phyloP scores from a whole-genome alignment of 495 filamentous ascomycete genomes.

The Baudoinia panamericana region DNA sequence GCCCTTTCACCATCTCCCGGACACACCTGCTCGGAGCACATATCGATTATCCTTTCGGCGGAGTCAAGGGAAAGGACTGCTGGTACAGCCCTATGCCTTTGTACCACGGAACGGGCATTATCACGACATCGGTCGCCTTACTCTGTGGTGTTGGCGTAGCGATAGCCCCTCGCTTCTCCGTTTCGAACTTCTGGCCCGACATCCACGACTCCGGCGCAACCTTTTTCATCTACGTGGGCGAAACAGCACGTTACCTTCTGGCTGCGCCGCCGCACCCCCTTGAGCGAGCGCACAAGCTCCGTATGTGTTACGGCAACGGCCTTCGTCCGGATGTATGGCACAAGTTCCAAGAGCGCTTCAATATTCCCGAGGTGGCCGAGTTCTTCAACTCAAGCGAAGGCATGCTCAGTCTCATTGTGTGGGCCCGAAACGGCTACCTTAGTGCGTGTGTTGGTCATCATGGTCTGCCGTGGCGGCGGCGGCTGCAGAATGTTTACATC shows the following conservation, averaged over 20 bases:
- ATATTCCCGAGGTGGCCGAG: slow-evolving; percentile 27
- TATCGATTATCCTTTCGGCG: slow-evolving; percentile 6
- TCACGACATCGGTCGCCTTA: slow-evolving; percentile 53
- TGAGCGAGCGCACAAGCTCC: slow-evolving; percentile 53
- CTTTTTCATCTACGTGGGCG: slow-evolving; percentile 66
- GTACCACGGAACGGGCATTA: slow-evolving; percentile 56
- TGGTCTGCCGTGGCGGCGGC: slow-evolving; percentile 46
- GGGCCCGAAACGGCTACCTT: slow-evolving; percentile 34
- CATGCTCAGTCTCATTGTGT: slow-evolving; percentile 37
- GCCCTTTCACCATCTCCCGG: slow-evolving; percentile 12
- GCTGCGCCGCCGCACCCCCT: slow-evolving; percentile 48
- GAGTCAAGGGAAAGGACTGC: slow-evolving; percentile 34
- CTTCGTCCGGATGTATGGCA: slow-evolving; percentile 31
- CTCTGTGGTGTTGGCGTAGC: slow-evolving; percentile 57
- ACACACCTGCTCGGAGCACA: slow-evolving; percentile 6
- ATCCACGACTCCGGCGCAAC: slow-evolving; percentile 55
- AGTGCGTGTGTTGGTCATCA: slow-evolving; percentile 59
- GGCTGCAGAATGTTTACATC: slow-evolving; percentile 42
- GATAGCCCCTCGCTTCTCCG: slow-evolving; percentile 57
- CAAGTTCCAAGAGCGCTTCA: slow-evolving; percentile 27
- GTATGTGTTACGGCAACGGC: slow-evolving; percentile 44
- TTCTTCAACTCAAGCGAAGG: slow-evolving; percentile 33
- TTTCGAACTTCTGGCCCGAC: slow-evolving; percentile 60
- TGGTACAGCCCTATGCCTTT: slow-evolving; percentile 72
- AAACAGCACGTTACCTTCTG: slow-evolving; percentile 66